Conservation (phyloP, 2,329 filamentous ascomycete species). For the Pseudopyricularia javanii region DNA sequence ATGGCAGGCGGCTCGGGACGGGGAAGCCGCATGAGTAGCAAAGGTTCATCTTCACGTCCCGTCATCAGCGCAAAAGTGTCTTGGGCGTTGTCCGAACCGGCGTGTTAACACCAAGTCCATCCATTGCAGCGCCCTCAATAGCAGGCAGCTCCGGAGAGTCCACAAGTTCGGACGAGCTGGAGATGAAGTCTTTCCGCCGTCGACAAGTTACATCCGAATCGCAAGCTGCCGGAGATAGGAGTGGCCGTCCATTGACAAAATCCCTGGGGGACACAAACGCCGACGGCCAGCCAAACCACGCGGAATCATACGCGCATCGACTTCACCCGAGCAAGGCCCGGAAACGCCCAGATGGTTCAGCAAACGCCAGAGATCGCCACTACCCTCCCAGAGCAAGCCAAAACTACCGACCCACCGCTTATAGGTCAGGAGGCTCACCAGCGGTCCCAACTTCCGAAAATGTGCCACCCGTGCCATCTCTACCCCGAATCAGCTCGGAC, state of each 20-base stretch:
- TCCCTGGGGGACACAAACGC: neutral
- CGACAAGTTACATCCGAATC: neutral
- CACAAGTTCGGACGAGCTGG: conserved; percentile 25
- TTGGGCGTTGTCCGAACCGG: conserved; percentile 1
- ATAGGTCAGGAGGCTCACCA: neutral
- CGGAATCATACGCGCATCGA: neutral
- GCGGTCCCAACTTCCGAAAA: neutral
- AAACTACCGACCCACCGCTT: neutral
- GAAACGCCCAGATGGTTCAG: neutral
- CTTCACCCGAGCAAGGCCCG: neutral
- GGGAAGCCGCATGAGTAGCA: conserved; percentile 23
- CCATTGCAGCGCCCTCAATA: conserved; percentile 12
- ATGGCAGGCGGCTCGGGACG: conserved; percentile 15
- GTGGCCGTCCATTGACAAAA: conserved; percentile 3
- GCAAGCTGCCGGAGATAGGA: neutral
- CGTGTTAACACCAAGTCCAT: conserved; percentile 3
- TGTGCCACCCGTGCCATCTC: conserved; percentile 10
- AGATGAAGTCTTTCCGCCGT: conserved; percentile 18
- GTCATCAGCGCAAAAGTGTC: neutral
- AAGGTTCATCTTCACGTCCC: conserved; percentile 16
- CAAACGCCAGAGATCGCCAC: neutral
- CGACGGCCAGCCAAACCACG: neutral
- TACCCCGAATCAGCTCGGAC: conserved; percentile 1
- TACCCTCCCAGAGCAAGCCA: neutral
- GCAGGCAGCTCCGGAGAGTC: conserved; percentile 24